phyloP scores from a whole-genome alignment of 2,329 filamentous ascomycete genomes.

The Apiospora saccharicola region DNA sequence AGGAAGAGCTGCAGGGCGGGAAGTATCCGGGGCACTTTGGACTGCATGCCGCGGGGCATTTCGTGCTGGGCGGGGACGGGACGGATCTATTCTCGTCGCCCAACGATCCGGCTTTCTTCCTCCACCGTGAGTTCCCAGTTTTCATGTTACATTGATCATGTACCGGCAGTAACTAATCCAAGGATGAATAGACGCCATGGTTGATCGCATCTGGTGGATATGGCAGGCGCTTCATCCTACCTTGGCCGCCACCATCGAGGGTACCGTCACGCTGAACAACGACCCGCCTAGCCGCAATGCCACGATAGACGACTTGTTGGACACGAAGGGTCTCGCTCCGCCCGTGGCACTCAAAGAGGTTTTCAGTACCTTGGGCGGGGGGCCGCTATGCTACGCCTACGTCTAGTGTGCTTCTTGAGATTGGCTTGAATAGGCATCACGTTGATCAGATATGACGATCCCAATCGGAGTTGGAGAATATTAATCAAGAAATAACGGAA shows the following conservation, averaged over 20 bases:
- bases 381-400: conserved; percentile 36
- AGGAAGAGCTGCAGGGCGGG: conserved; percentile 37
- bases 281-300: conserved; percentile 37
- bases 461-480: no score
- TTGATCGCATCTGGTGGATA: conserved; percentile 26
- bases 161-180: no score
- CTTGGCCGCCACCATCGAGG: conserved; percentile 31
- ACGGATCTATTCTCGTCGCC: conserved; percentile 41
- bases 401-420: no score
- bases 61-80: conserved; percentile 41
- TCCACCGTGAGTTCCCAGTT: conserved; percentile 28
- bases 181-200: not conserved
- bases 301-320: conserved; percentile 33
- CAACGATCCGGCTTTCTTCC: conserved; percentile 44
- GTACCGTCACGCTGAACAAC: conserved; percentile 39
- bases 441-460: no score
- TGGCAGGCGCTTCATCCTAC: conserved; percentile 32
- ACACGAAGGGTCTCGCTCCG: conserved; percentile 30
- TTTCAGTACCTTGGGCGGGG: conserved; percentile 31
- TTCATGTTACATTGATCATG: no score
- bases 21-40: conserved; percentile 31
- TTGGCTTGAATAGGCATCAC: no score
- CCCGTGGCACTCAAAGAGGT: conserved; percentile 27
- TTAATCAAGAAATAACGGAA: no score
- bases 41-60: conserved; percentile 39